phyloP scores from a whole-genome alignment of 1,284 basidiomycete genomes.

The Cryptococcus wingfieldii region DNA sequence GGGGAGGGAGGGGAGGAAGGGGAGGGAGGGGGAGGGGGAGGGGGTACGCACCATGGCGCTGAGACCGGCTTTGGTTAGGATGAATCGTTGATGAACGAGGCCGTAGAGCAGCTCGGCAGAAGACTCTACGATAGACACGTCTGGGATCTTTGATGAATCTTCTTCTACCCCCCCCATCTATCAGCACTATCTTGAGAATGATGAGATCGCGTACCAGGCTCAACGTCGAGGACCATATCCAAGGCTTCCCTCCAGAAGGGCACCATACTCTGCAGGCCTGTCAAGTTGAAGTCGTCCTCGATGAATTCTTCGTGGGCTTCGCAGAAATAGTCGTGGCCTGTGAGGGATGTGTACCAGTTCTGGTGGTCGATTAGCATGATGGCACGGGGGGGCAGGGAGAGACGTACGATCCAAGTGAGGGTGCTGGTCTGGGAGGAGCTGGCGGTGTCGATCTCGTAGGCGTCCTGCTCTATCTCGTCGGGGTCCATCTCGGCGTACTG shows the following conservation, averaged over 20 bases:
- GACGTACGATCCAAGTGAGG: conserved; percentile 49
- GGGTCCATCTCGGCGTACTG: conserved; percentile 27
- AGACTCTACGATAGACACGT: conserved; percentile 96
- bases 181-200: no score
- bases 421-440: conserved; percentile 49
- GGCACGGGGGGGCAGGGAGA: no score
- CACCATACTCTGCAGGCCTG: conserved; percentile 89
- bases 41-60: conserved; percentile 79
- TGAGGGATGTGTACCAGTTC: conserved; percentile 95
- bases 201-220: conserved; percentile 68
- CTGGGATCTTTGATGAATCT: conserved; percentile 70
- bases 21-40: no score
- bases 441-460: conserved; percentile 41
- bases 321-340: conserved; percentile 98
- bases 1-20: no score
- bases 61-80: conserved; percentile 87
- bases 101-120: conserved; percentile 97
- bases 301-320: conserved; percentile 98
- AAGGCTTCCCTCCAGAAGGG: conserved; percentile 98
- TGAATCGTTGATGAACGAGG: conserved; percentile 94
- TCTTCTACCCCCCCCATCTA: conserved; percentile 57
- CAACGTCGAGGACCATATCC: conserved; percentile 99
- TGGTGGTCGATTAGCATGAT: conserved; percentile 4
- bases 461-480: conserved; percentile 38
- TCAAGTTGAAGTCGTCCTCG: conserved; percentile 99